Percentiles rank a stretch among this genome's conserved stretches.
Conservation (phyloP, 108 stramenopile species). For the Cylindrotheca fusiformis region DNA sequence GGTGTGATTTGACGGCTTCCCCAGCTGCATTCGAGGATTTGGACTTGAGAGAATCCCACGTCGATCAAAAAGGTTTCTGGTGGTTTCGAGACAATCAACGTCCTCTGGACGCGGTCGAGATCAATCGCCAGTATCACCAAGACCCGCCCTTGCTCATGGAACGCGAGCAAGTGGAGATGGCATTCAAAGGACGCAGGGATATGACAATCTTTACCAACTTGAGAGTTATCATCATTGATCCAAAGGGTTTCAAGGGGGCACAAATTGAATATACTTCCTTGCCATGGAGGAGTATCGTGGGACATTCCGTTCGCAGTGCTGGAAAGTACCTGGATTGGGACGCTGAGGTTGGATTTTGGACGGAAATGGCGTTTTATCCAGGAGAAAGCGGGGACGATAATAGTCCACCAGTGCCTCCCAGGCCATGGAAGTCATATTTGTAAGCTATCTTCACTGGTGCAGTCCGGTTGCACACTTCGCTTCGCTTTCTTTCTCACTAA, state of each 20-base stretch:
- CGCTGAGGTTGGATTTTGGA: constrained; percentile 51
- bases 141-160: constrained; percentile 41
- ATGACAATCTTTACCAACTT: constrained; percentile 53
- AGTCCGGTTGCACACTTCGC: too few species aligned
- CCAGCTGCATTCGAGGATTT: constrained; percentile 12
- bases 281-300: constrained; percentile 42
- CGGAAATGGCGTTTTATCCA: constrained; percentile 56
- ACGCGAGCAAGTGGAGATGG: constrained; percentile 61
- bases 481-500: too few species aligned
- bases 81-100: constrained; percentile 59
- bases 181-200: constrained; percentile 57
- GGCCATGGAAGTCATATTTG: constrained; percentile 22
- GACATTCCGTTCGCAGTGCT: constrained; percentile 49
- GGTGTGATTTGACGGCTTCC: constrained; percentile 34
- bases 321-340: constrained; percentile 58
- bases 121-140: constrained; percentile 40
- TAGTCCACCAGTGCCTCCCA: constrained; percentile 28
- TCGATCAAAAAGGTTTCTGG: constrained; percentile 34
- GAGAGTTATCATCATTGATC: constrained; percentile 55
- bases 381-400: constrained; percentile 32
- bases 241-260: constrained; percentile 55
- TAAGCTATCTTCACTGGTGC: too few species aligned
- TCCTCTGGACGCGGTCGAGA: constrained; percentile 45
- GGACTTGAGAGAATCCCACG: constrained; percentile 24
- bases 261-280: constrained; percentile 55